Evolutionary conservation across 192 early-diverging fungal species (phyloP).

Genomic region (Mortierella antarctica): DNA sequence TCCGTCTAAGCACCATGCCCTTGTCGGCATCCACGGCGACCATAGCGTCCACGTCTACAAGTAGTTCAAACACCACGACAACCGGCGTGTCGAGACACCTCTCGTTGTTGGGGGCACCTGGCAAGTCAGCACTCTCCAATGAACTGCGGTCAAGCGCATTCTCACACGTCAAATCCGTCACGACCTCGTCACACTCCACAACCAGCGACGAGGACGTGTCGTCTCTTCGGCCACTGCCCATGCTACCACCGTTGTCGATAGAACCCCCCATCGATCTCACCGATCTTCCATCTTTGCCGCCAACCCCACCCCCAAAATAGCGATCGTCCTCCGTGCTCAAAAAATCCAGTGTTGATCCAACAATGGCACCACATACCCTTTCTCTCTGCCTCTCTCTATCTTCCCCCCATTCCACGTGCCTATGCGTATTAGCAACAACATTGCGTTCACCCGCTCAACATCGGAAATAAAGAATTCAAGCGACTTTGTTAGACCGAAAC

Average conservation of each 20-base stretch:
- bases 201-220: neutral
- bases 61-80: too few relatives aligned
- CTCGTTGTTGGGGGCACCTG: too few relatives aligned
- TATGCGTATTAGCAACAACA: too few relatives aligned
- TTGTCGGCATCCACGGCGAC: too few relatives aligned
- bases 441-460: too few relatives aligned
- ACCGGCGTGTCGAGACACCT: too few relatives aligned
- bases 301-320: constrained; percentile 35
- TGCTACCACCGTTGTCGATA: neutral
- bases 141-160: neutral
- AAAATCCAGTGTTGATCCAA: neutral
- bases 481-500: too few relatives aligned
- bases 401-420: neutral
- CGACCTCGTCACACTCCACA: neutral
- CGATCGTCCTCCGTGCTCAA: neutral
- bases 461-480: too few relatives aligned
- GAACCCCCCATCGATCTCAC: neutral
- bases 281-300: constrained; percentile 23
- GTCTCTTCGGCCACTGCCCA: constrained; percentile 10
- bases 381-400: neutral
- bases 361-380: neutral
- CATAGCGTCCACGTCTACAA: too few relatives aligned
- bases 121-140: too few relatives aligned
- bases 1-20: neutral
- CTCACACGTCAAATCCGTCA: neutral